Conservation (phyloP, 495 filamentous ascomycete species). For the Neurospora intermedia region DNA sequence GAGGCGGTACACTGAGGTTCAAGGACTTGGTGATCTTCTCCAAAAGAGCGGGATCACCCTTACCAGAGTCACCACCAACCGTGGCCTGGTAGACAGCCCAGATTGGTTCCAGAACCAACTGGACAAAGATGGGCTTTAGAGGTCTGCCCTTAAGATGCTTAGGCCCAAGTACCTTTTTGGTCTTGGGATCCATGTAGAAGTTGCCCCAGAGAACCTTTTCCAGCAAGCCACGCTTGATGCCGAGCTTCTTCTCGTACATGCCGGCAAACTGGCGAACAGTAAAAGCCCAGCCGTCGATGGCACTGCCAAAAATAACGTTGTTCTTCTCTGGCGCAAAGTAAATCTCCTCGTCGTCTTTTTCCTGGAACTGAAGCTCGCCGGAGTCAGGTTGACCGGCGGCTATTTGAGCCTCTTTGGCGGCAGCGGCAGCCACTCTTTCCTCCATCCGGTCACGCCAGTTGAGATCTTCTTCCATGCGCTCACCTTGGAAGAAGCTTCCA, state of each 20-base stretch:
- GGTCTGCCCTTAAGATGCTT: constrained; percentile 89
- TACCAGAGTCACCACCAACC: constrained; percentile 66
- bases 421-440: constrained; percentile 56
- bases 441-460: constrained; percentile 93
- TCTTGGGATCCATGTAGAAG: constrained; percentile 94
- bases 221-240: constrained; percentile 80
- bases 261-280: constrained; percentile 89
- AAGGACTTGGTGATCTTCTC: constrained; percentile 95
- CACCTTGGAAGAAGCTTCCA: constrained; percentile 94
- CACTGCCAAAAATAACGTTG: constrained; percentile 97
- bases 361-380: constrained; percentile 63
- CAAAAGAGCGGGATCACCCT: constrained; percentile 70
- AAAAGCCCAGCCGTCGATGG: constrained; percentile 96
- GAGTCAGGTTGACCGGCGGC: constrained; percentile 40
- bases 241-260: constrained; percentile 93
- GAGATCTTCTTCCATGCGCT: constrained; percentile 97
- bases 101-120: constrained; percentile 88
- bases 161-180: constrained; percentile 77
- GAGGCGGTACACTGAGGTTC: constrained; percentile 68
- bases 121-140: constrained; percentile 96
- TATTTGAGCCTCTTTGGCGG: constrained; percentile 36
- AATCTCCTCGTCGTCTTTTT: constrained; percentile 90
- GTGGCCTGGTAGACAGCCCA: constrained; percentile 97
- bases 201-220: constrained; percentile 97
- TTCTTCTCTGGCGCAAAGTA: constrained; percentile 98